Evolutionary conservation across 345 rosid genomes (phyloP), one percentile per base, ranked within the genome.

Genomic region (Arabidopsis thaliana): DNA sequence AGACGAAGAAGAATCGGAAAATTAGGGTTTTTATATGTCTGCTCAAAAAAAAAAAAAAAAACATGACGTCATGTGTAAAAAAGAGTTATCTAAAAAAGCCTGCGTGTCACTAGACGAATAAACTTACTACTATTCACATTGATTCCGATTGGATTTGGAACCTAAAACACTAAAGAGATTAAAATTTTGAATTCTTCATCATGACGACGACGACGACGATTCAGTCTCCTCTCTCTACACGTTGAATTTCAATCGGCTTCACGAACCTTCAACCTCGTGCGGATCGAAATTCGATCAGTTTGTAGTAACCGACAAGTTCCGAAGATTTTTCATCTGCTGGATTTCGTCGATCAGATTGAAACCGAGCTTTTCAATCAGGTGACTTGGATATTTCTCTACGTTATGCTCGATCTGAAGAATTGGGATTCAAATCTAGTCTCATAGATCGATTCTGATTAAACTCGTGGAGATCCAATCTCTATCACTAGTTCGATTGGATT

Each of bases 71-170:
- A 62, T 52, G 2, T 2, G 4, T 5, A 41, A 22, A 9, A 33
- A 2, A 23, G 52, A 49, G 61, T 52, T 68, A 76, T 76, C 79
- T 76, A 7, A 52, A 76, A 37, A 48, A 69, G 40, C 69, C 3
- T 28, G 3, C 3, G 79, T 76, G 79, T 75, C 73, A 67, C 61
- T 28, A 28, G 51, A 14, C 22, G 78, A 67, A 74, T 57, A 65
- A 16, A 16, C 20, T 16, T 16, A 16, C 20, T 48, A 40, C 59
- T 24, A 67, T 71, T 24, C 59, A 22, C 33, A n/a, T 63, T 16
- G 20, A 16, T 16, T 37, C 34, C 66, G 42, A 63, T 75, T 33
- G 52, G 37, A 51, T 68, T 68, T 69, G 33, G 45, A 55, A 65
- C 65, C 20, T 58, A 3, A 38, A 38, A 8, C 8, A 8, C 16